Evolutionary conservation across 805 yeast genomes (phyloP).

Genomic region (Candida arabinofermentans): DNA sequence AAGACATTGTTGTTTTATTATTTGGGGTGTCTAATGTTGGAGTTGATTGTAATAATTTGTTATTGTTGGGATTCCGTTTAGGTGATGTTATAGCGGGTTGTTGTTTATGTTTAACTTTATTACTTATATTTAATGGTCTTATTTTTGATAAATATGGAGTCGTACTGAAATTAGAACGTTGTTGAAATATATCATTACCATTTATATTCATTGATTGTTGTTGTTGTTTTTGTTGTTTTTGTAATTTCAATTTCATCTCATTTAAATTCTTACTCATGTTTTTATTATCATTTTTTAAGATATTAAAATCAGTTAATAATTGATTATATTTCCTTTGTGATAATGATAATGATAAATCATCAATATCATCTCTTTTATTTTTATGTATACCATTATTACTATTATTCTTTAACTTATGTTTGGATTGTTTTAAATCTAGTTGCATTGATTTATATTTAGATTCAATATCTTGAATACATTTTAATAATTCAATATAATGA

Average conservation of each 20-base stretch:
- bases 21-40: conserved; percentile 2
- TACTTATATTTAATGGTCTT: neutral
- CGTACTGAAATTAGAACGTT: conserved; percentile 14
- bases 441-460: conserved; percentile 4
- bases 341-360: neutral
- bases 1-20: conserved; percentile 5
- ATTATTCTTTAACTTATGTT: neutral
- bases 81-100: conserved; percentile 1
- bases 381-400: too few relatives aligned
- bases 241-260: conserved; percentile 7
- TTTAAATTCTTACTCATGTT: conserved; percentile 8
- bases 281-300: conserved; percentile 11
- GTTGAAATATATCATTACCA: conserved; percentile 4
- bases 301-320: conserved; percentile 9
- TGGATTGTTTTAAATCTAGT: conserved; percentile 6
- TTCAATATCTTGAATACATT: conserved; percentile 6
- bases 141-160: conserved; percentile 20
- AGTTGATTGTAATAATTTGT: neutral
- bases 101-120: neutral
- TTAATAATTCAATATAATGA: conserved; percentile 9
- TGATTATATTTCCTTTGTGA: conserved; percentile 13
- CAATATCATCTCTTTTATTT: neutral
- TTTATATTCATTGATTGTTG: neutral
- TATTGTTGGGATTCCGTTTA: neutral
- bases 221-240: conserved; percentile 1